Conservation (phyloP, 2,329 filamentous ascomycete species). For the Fusarium begoniae region DNA sequence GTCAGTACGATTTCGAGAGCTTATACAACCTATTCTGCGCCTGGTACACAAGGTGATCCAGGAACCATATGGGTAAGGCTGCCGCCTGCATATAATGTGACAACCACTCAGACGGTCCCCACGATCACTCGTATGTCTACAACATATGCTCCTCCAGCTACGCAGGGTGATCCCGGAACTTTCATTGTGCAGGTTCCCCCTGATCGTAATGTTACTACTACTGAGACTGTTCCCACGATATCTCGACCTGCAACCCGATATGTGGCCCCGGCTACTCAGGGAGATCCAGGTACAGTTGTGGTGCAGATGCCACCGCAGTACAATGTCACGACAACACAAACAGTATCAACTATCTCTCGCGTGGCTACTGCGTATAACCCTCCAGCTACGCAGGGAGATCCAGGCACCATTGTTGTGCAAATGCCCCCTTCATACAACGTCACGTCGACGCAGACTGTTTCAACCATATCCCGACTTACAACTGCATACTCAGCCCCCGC, state of each 20-base stretch:
- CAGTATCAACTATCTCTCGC: not conserved
- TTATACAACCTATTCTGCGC: not conserved
- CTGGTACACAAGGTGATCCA: constrained; percentile 1
- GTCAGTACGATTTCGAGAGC: not conserved
- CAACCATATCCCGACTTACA: not conserved
- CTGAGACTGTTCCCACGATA: not conserved
- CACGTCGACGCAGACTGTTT: not conserved
- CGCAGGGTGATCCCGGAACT: constrained; percentile 6
- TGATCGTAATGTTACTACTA: not conserved
- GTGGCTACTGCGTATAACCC: not conserved
- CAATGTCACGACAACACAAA: constrained; percentile 6
- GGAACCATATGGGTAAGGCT: constrained; percentile 4
- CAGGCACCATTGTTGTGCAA: constrained; percentile 2
- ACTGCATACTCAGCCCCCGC: not conserved
- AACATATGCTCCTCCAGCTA: constrained; percentile 3
- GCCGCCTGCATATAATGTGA: constrained; percentile 8
- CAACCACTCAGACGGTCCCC: not conserved
- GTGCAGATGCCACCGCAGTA: constrained; percentile 3
- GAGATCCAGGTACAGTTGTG: constrained; percentile 18
- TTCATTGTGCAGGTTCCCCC: constrained; percentile 4
- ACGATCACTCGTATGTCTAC: constrained; percentile 2
- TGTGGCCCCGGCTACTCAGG: not conserved
- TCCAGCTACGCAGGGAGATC: not conserved
- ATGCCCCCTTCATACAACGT: not conserved
- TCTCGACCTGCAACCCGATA: constrained; percentile 4